Conservation (phyloP, 2,329 filamentous ascomycete species). For the Rhynchosporium secalis region DNA sequence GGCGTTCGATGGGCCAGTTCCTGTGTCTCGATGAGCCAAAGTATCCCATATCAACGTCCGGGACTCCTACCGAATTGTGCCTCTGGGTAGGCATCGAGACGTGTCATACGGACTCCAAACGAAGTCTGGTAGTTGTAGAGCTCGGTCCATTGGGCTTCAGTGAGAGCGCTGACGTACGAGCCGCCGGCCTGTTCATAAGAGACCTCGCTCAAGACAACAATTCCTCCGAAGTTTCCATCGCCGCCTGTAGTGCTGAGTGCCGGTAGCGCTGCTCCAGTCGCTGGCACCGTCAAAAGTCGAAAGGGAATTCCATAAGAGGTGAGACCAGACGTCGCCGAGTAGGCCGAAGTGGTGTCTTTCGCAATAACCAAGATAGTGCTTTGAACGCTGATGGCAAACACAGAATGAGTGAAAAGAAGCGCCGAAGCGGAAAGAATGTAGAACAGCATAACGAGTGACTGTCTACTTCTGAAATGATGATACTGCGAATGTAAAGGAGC, state of each 20-base stretch:
- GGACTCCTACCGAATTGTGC: conserved; percentile 1
- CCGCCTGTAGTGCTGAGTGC: conserved; percentile 47
- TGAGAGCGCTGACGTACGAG: conserved; percentile 46
- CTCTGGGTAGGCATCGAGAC: conserved; percentile 49
- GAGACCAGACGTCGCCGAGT: conserved; percentile 52
- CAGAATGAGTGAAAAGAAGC: conserved; percentile 6
- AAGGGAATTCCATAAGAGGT: conserved; percentile 62
- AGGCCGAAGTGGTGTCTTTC: conserved; percentile 49
- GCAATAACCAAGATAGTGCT: conserved; percentile 57
- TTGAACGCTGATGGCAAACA: conserved; percentile 16
- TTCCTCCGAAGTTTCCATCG: conserved; percentile 55
- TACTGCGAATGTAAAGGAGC: conserved; percentile 5
- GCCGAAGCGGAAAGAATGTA: conserved; percentile 14
- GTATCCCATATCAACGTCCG: background rate
- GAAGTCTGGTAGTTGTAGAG: conserved; percentile 57
- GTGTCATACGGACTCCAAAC: conserved; percentile 62
- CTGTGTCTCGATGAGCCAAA: background rate
- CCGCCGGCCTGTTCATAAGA: conserved; percentile 42
- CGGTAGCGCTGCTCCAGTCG: conserved; percentile 51
- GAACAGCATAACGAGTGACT: conserved; percentile 18
- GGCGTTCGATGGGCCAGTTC: background rate
- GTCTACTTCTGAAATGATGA: conserved; percentile 6
- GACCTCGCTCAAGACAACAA: conserved; percentile 45
- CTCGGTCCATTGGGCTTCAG: conserved; percentile 54
- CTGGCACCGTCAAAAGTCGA: conserved; percentile 53